A percentile compares a stretch with the other conserved stretches of the same genome.
Evolutionary conservation across 176 grass and related monocot species (phyloP).

Genomic region (Eremochloa ophiuroides): DNA sequence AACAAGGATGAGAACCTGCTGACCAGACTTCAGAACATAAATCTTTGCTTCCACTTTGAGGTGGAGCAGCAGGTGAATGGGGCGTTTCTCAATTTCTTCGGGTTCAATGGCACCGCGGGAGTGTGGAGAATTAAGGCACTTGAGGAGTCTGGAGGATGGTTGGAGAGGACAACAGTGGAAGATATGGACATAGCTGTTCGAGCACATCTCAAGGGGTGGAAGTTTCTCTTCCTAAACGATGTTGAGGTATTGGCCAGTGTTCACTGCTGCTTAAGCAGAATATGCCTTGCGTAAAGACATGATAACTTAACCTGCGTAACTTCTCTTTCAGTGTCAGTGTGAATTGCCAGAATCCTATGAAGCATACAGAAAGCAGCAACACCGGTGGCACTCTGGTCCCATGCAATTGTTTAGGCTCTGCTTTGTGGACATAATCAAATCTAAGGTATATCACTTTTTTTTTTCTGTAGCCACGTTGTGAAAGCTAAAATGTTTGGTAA

Average conservation of each 20-base stretch:
- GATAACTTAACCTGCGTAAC: conserved; percentile 7
- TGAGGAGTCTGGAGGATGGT: conserved; percentile 90
- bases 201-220: conserved; percentile 91
- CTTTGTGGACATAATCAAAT: conserved; percentile 70
- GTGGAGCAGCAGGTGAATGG: conserved; percentile 97
- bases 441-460: conserved; percentile 49
- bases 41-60: conserved; percentile 94
- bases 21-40: conserved; percentile 83
- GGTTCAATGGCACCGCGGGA: conserved; percentile 85
- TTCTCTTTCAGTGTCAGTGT: conserved; percentile 63
- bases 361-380: conserved; percentile 88
- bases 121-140: conserved; percentile 90
- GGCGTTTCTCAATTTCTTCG: conserved; percentile 80
- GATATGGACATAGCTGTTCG: conserved; percentile 94
- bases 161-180: conserved; percentile 89
- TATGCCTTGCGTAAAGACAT: not conserved
- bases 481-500: conserved; percentile 23
- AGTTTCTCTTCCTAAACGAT: conserved; percentile 86
- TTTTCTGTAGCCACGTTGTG: not conserved
- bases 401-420: conserved; percentile 87
- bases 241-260: conserved; percentile 55
- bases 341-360: conserved; percentile 94
- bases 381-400: conserved; percentile 87
- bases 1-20: conserved; percentile 92
- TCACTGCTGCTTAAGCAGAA: not conserved